Base-by-base conservation (phyloP, 306 rosid species). In the Prunus campanulata region DNA sequence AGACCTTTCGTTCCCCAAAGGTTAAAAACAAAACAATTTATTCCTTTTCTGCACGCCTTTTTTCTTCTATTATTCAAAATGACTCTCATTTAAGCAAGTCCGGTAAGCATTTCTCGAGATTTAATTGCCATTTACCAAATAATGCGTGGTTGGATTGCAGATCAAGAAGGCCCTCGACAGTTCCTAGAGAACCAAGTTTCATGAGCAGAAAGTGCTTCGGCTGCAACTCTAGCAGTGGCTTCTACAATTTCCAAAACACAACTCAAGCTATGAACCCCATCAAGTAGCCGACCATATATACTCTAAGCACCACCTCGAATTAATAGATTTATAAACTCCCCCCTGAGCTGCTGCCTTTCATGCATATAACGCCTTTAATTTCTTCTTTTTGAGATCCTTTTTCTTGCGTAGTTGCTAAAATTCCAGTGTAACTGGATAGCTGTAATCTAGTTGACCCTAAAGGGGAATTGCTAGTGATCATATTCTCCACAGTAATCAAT, bases 1-100 rank as follows among this genome's bases (percentile, higher is more conserved):
- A 86, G 89, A 77, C 97, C 98, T 76, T 94, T 90, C 86, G 82
- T 65, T 35, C 98, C 98, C n/a, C 95, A 92, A 80, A 86, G 98
- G 98, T 93, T 91, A 85, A 35, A 12, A 62, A 42, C 9, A 39
- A 0, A 11, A 5, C 3, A 55, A 55, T 20, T 74, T 12, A 46
- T 55, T 1, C 35, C 7, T 3, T 2, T 46, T 22, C 32, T 46
- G 29, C 56, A 22, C n/a, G 15, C 52, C 8, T 25, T 14, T 61
- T 61, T 6, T 35, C 11, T n/a, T 55, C 2, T 55, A 8, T 22
- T 9, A 47, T 13, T 20, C 0, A 5, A 9, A 27, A 9, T 2
- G 42, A 35, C 8, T 35, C 42, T 35, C 42, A 1, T 35, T 5
- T 6, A 35, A 35, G 42, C 42, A 35, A 35, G 42, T 6, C 1